Base-by-base conservation (phyloP, 1,284 basidiomycete genomes). In the Ustilago cynodontis region DNA sequence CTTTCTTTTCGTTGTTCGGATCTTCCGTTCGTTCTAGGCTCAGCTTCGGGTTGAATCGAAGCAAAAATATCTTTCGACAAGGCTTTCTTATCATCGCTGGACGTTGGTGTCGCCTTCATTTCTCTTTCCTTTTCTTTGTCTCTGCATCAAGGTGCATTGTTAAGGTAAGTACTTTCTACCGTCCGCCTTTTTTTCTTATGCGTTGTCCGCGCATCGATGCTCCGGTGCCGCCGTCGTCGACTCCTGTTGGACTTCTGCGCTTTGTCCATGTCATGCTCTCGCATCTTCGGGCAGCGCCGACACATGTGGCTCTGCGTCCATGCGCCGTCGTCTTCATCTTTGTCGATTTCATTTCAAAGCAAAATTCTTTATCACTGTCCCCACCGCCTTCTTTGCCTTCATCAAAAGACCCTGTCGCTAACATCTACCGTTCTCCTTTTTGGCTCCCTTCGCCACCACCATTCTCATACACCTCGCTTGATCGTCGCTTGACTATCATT, bases 391-490 rank as follows among this genome's bases (percentile, higher is more conserved):
- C 31, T 7, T 29, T 14, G 22, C 37, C 43, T 68, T 55, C 31
- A 53, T 41, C 33, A 35, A 35, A 11, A 51, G 56, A 60, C 59
- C 66, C 59, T 66, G 43, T 41, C 52, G 71, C 66, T 74, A 74
- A 74, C 71, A 74, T 74, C 71, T 74, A 74, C 43, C 62, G 22
- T 18, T 20, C 33, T 29, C 13, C 20, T 50, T 29, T 28, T 35
- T n/a, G 9, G 22, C 31, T 22, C 45, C 43, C 70, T 39, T 52
- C 49, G 28, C 35, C 50, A 54, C 49, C 64, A 35, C 43, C 63
- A 14, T 59, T 41, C 9, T 18, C 11, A 7, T 28, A 49, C 51
- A 53, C 10, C 10, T 53, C 51, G 28, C 28, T 33, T 28, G 20
- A 11, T 33, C n/a, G 20, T 53, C 31, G 16, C 20, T 53, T 20